Base-by-base conservation (phyloP, 225 moss, liverwort and hornwort species). In the Bryum argenteum region DNA sequence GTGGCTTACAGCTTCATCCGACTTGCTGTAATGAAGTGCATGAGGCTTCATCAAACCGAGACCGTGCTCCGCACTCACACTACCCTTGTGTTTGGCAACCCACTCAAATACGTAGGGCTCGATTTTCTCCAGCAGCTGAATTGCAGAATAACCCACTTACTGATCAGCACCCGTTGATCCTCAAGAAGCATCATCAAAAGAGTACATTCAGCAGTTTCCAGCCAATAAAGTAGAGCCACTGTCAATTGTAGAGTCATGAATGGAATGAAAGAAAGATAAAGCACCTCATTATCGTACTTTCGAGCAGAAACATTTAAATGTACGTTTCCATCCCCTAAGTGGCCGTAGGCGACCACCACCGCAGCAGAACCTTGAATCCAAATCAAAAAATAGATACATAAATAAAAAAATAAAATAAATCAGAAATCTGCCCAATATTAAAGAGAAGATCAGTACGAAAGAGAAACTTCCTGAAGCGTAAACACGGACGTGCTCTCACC, bases 11-110 rank as follows among this genome's bases (percentile, higher is more conserved):
- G 88, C 94, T 86, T 84, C 86, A 22, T 78, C 55, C 58, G 89
- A 81, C 79, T 97, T 92, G 92, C 89, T 97, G 85, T 92, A 97
- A 73, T 88, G 86, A 79, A 97, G 87, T 40, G 89, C 94, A 67
- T 89, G 74, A 10, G 92, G 71, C 76, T 97, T 97, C 97, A 92
- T 94, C 54, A 91, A 72, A 47, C 94, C 97, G 22, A 97, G 64
- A 39, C 97, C 97, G 74, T 97, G 97, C 78, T 97, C 97, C 55
- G 97, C 97, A 87, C 97, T 97, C 72, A 97, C 84, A 51, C 97
- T 97, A 24, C 97, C 97, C 77, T 94, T 94, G 72, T 87, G 88
- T 60, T 89, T 61, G 21, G 97, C 82, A 44, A 94, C 77, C 94
- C 90, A 85, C 69, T 97, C 92, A 81, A 79, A 97, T 65, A 97